Conservation (phyloP, 1,284 basidiomycete genomes). For the Ceratobasidium sp. region DNA sequence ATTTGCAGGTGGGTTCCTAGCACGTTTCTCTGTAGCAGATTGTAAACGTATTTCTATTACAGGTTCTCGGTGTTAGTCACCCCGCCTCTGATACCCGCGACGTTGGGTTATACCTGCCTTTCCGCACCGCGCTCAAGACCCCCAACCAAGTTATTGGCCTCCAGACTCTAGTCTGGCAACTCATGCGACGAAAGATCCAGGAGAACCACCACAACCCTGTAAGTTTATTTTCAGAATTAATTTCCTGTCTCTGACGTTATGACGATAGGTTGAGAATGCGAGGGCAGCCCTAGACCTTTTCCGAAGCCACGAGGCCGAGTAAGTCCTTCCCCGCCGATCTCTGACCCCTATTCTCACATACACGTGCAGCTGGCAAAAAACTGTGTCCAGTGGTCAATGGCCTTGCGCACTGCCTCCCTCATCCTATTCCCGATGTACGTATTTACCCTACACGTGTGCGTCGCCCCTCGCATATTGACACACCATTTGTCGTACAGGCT, state of each 20-base stretch:
- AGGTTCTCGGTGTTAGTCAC: slow-evolving; percentile 82
- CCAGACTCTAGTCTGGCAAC: slow-evolving; percentile 76
- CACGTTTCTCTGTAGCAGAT: slow-evolving; percentile 19
- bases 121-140: slow-evolving; percentile 66
- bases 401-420: slow-evolving; percentile 76
- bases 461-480: background rate
- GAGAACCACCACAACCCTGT: slow-evolving; percentile 73
- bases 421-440: slow-evolving; percentile 70
- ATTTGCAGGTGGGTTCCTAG: slow-evolving; percentile 63
- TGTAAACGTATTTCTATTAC: background rate
- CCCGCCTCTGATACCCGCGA: slow-evolving; percentile 80
- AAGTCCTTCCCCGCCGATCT: slow-evolving; percentile 29
- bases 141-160: slow-evolving; percentile 70
- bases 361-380: slow-evolving; percentile 60
- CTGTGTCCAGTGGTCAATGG: slow-evolving; percentile 68
- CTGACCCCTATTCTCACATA: slow-evolving; percentile 30
- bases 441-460: slow-evolving; percentile 51
- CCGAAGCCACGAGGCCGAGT: slow-evolving; percentile 59
- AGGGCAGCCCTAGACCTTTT: slow-evolving; percentile 77
- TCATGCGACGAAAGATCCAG: slow-evolving; percentile 76
- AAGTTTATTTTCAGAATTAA: slow-evolving; percentile 47
- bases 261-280: slow-evolving; percentile 71
- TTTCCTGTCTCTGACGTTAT: slow-evolving; percentile 38
- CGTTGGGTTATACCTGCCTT: slow-evolving; percentile 78
- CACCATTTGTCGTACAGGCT: slow-evolving; percentile 5